phyloP scores from a whole-genome alignment of 164 flowering plant species.

The Protea cynaroides region DNA sequence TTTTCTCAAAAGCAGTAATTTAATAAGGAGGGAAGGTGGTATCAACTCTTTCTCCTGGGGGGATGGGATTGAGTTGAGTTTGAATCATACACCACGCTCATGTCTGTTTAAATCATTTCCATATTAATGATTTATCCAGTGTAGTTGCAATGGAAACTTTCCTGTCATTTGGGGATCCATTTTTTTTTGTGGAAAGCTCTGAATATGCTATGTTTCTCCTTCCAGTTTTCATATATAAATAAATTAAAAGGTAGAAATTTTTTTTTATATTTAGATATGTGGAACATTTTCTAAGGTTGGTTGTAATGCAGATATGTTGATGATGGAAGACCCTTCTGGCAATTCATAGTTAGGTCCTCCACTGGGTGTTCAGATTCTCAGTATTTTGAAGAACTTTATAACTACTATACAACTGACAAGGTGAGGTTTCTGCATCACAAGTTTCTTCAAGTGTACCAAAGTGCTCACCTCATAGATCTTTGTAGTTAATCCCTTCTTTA shows the following conservation, averaged over 20 bases:
- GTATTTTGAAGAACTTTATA: constrained; percentile 93
- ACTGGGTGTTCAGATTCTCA: constrained; percentile 93
- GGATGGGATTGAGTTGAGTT: too few species aligned
- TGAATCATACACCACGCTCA: too few species aligned
- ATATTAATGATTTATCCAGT: too few species aligned
- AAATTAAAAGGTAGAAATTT: too few species aligned
- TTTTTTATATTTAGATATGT: background rate
- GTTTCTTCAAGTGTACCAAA: background rate
- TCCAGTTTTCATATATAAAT: too few species aligned
- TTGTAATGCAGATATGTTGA: constrained; percentile 67
- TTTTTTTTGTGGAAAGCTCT: background rate
- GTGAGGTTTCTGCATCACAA: constrained; percentile 14
- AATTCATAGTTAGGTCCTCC: constrained; percentile 78
- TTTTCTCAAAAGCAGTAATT: too few species aligned
- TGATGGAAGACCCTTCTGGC: constrained; percentile 98
- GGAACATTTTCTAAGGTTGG: background rate
- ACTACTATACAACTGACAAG: constrained; percentile 88
- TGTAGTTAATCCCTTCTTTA: background rate
- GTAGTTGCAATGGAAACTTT: too few species aligned
- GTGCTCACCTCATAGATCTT: background rate
- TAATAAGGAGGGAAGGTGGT: too few species aligned
- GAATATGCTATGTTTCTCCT: background rate
- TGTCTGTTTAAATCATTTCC: too few species aligned
- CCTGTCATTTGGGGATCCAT: too few species aligned
- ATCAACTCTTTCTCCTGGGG: too few species aligned